Evolutionary conservation across 352 stramenopile species (phyloP), one percentile per base, ranked within the genome.

Genomic region (Pythium diclinum): DNA sequence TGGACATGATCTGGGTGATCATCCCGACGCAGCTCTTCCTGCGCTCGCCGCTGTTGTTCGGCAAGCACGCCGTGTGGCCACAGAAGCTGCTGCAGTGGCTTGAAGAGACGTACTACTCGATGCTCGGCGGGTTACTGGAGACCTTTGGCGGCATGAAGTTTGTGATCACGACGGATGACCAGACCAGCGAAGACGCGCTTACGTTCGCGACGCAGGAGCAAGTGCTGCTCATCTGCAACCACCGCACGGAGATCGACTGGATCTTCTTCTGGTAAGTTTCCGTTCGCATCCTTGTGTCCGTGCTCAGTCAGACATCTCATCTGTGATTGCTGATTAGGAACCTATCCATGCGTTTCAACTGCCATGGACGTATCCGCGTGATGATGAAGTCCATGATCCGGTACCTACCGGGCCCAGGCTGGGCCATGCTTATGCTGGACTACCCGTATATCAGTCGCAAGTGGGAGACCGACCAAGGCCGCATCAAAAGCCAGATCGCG

Each of bases 181-280:
- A 64, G 30, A 64, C 65, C 34, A 71, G 59, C 32, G 68, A 59
- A 21, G 73, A 87, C 1, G 49, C 61, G 9, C 42, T 78, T n/a
- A 51, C 68, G 8, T 90, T 92, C 59, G 17, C 67, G 2, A 34
- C 49, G 1, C 36, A 72, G 6, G 80, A 92, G 36, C 72, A 83
- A 23, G 72, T 86, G 32, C 67, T 92, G 48, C 52, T 92, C 28
- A 75, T 94, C 44, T 87, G 69, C 56, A 94, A 92, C 71, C 83
- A 92, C 61, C 82, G 85, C 42, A 91, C 77, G 3, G 85, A 92
- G 68, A 77, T 92, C 56, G 83, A 94, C 71, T 91, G 85, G 83
- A 67, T 94, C 53, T 90, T 92, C 68, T 88, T 91, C 56, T 92
- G 83, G 83, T 79, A 61, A 47, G 64, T 58, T 21, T 16, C 11